Base-by-base conservation (phyloP, 176 grass and related monocot species). In the Cocos nucifera region DNA sequence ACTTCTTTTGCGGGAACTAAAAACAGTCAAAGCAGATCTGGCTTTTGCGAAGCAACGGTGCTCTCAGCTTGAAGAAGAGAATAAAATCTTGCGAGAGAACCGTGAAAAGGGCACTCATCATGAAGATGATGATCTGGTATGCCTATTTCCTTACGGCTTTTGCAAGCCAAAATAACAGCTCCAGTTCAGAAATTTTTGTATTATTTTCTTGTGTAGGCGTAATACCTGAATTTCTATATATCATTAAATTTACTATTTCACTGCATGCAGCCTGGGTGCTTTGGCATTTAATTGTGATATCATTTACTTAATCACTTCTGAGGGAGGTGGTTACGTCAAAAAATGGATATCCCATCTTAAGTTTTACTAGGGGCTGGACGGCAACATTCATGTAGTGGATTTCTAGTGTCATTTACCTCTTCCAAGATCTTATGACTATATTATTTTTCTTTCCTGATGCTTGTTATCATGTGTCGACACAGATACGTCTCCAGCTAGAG, bases 401-500 rank as follows among this genome's bases (percentile, higher is more conserved):
- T 2, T 39, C 27, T 61, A 32, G 16, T 61, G 58, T 27, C 28
- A 17, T 61, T 21, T 35, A 39, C 27, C 23, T 8, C 3, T 61
- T 1, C 6, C n/a, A 4, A 27, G 5, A 30, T 61, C 17, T 29
- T 17, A 19, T 63, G 4, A 19, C 29, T 50, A 12, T 63, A 8
- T 52, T 26, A 25, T 65, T n/a, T 17, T 12, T 53, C 35, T 28
- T 3, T 30, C 50, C 15, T 1, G n/a, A 5, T 53, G 23, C 14
- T 4, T 25, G 17, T 5, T 15, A 22, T 53, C 48, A 9, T 53
- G 51, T 54, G 3, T 15, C 58, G 9, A 58, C 63, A 73, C 77
- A 89, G 85, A 84, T 89, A 9, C 80, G 77, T 5, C 49, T 80
- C 65, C 80, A 89, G 62, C 50, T 89, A 57, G 85, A 89, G 69